Evolutionary conservation across 2,329 filamentous ascomycete genomes (phyloP), one percentile per base, ranked within the genome.

Genomic region (Sphaerulina musiva): DNA sequence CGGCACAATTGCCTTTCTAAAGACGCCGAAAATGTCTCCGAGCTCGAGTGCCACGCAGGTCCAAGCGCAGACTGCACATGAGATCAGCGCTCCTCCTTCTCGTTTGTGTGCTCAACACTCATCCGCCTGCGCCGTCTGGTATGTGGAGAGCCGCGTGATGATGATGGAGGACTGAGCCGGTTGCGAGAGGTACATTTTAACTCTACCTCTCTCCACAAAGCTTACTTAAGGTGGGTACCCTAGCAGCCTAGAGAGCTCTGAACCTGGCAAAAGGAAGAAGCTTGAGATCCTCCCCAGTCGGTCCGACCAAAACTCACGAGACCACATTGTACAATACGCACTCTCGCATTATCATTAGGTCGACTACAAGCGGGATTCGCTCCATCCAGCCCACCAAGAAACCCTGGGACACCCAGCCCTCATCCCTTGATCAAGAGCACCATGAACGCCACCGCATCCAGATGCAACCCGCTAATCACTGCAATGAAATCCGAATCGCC

Each of bases 1-100:
- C 6, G 14, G n/a, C 14, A 23, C 14, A 43, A 23, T 43, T n/a
- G 41, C 3, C 23, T 8, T 43, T 5, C 11, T 11, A 4, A 20
- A 20, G 2, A 20, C 29, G 12, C 48, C 48, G 48, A 14, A 51
- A 51, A 44, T 51, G 20, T 39, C 40, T 26, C 48, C 48, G 48
- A 34, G 6, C 14, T 31, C 17, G 17, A 9, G 36, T 48, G 41
- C 41, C 4, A 44, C 17, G 10, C 7, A 10, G 31, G 20, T 23
- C 41, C 20, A 17, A 20, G 11, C 14, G 14, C 14, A 17, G 14
- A 17, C 14, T 17, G n/a, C 26, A 6, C 41, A 20, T 20, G 20
- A 26, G 41, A 44, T 44, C 41, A 44, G 41, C 41, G 17, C 41
- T 23, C 26, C 26, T 12, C 10, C 23, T 10, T 44, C 20, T 29